phyloP scores from a whole-genome alignment of 176 grass and related monocot species.

The Puya raimondii region DNA sequence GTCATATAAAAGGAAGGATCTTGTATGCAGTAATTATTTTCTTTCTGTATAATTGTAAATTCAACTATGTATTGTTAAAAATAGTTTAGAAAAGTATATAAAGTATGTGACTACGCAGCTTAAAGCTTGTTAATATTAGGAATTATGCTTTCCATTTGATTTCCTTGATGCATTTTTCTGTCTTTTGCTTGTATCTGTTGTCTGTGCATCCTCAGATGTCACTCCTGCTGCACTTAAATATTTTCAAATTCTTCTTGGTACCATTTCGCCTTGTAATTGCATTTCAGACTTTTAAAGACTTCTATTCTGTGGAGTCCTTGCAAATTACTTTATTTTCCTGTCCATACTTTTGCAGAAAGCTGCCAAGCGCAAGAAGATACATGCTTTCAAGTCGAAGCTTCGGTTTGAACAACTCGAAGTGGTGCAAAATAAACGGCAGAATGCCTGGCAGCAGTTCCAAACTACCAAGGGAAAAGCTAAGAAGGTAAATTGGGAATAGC shows the following conservation, averaged over 20 bases:
- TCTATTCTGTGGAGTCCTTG: not conserved
- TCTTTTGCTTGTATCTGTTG: not conserved
- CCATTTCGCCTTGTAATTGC: not conserved
- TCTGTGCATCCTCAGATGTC: not conserved
- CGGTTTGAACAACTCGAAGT: slow-evolving; percentile 79
- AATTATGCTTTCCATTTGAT: not conserved
- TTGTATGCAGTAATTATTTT: too few species aligned
- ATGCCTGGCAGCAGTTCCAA: slow-evolving; percentile 98
- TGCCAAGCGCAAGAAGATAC: slow-evolving; percentile 89
- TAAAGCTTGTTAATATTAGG: not conserved
- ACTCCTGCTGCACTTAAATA: not conserved
- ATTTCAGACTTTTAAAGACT: slow-evolving; percentile 1
- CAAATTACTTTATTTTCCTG: not conserved
- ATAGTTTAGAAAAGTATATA: not conserved
- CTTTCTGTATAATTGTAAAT: not conserved
- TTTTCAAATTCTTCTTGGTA: not conserved
- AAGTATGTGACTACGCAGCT: not conserved
- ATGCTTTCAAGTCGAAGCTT: slow-evolving; percentile 97
- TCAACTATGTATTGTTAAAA: not conserved
- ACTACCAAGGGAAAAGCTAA: slow-evolving; percentile 86
- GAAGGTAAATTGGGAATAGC: slow-evolving; percentile 40
- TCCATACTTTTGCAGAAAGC: slow-evolving; percentile 60
- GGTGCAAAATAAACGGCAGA: slow-evolving; percentile 89
- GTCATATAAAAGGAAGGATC: too few species aligned
- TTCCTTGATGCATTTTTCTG: slow-evolving; percentile 1